These are phyloP conservation scores for Pseudozyma hubeiensis DNA, from an alignment of 1,284 basidiomycete species.

Conservation along the genomic window DNA sequence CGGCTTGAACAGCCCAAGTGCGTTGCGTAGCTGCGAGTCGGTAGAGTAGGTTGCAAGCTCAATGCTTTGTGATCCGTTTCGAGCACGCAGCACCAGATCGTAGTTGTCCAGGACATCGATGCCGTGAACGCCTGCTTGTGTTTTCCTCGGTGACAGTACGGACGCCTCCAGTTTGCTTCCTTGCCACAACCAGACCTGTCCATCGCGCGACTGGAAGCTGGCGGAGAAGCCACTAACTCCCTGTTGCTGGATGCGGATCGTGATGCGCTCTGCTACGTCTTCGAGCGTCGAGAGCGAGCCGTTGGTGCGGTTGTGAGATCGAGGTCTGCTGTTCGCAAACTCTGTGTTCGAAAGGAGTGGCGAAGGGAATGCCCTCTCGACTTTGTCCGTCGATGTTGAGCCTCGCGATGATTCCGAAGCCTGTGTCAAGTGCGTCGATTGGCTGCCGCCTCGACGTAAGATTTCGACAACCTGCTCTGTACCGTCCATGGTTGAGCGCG, in stretches of 20 bases:
- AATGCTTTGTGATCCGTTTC: constrained; percentile 8
- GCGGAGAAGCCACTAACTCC: constrained; percentile 25
- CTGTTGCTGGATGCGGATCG: constrained; percentile 26
- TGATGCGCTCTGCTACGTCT: constrained; percentile 11
- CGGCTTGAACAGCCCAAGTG: constrained; percentile 38
- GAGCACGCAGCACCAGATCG: constrained; percentile 23
- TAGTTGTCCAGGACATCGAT: constrained; percentile 16
- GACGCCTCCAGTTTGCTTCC: constrained; percentile 35
- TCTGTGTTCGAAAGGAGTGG: constrained; percentile 23
- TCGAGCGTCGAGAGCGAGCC: constrained; percentile 16
- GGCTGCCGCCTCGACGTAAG: constrained; percentile 7
- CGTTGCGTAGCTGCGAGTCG: constrained; percentile 43
- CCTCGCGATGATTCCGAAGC: constrained; percentile 7
- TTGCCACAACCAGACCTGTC: constrained; percentile 32
- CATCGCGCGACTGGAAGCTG: constrained; percentile 20
- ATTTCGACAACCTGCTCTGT: constrained; percentile 36
- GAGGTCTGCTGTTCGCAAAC: constrained; percentile 9
- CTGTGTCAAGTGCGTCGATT: constrained; percentile 2
- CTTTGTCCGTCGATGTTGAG: constrained; percentile 10
- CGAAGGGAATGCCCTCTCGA: constrained; percentile 43
- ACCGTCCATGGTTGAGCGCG: neutral
- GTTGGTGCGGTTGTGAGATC: constrained; percentile 14
- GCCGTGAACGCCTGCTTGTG: neutral
- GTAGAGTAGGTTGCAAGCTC: constrained; percentile 43
- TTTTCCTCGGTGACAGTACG: constrained; percentile 12